These are phyloP conservation scores for Phragmites australis DNA, from an alignment of 176 grass and related monocot genomes.

Conservation along the genomic window DNA sequence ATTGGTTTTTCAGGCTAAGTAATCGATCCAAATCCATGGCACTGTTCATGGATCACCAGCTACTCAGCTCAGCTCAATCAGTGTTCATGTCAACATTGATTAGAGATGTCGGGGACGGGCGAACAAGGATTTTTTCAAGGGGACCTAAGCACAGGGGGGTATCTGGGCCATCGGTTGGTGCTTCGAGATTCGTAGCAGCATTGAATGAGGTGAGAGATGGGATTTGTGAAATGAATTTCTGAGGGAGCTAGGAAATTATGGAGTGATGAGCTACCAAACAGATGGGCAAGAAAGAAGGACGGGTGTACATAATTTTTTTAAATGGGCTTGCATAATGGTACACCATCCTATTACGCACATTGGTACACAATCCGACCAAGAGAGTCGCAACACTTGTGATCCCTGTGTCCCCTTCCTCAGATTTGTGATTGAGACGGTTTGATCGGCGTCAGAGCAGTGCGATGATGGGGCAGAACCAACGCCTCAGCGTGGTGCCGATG, in stretches of 20 bases:
- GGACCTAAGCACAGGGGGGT: too few relatives aligned
- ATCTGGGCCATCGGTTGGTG: too few relatives aligned
- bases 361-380: background rate
- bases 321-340: too few relatives aligned
- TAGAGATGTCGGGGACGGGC: slow-evolving; percentile 7
- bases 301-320: too few relatives aligned
- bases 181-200: too few relatives aligned
- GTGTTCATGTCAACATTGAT: slow-evolving; percentile 36
- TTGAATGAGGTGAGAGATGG: too few relatives aligned
- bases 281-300: too few relatives aligned
- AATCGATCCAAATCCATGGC: slow-evolving; percentile 12
- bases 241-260: too few relatives aligned
- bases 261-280: too few relatives aligned
- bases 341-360: too few relatives aligned
- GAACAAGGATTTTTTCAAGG: too few relatives aligned
- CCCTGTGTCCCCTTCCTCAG: background rate
- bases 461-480: slow-evolving; percentile 76
- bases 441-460: slow-evolving; percentile 3
- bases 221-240: too few relatives aligned
- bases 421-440: background rate
- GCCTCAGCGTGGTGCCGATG: slow-evolving; percentile 78
- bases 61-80: background rate
- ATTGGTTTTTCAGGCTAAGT: background rate
- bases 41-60: slow-evolving; percentile 22
- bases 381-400: background rate